Conservation (phyloP, 2,329 filamentous ascomycete species). For the Fusarium verrucosum region DNA sequence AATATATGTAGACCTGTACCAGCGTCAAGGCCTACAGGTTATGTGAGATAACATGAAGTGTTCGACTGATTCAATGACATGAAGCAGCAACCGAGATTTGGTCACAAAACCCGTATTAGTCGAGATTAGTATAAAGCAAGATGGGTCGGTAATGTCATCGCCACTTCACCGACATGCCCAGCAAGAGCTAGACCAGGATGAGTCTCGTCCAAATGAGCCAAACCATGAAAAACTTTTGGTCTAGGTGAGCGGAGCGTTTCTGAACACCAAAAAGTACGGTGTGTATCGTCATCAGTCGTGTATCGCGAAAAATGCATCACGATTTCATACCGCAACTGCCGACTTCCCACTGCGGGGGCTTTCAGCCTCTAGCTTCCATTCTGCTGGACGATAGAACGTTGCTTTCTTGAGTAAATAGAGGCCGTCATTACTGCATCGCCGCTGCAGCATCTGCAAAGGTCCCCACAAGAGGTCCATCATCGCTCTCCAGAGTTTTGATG, state of each 20-base stretch:
- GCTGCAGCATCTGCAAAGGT: conserved; percentile 69
- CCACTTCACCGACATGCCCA: conserved; percentile 18
- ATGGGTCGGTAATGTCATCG: conserved; percentile 17
- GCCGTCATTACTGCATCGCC: conserved; percentile 53
- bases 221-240: background rate
- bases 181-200: conserved; percentile 5
- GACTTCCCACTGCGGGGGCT: background rate
- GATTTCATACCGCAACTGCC: conserved; percentile 10
- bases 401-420: background rate
- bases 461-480: conserved; percentile 60
- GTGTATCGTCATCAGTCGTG: conserved; percentile 8
- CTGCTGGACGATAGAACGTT: background rate
- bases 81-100: conserved; percentile 3
- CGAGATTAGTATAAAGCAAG: conserved; percentile 20
- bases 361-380: background rate
- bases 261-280: conserved; percentile 16
- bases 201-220: conserved; percentile 4
- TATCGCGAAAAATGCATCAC: conserved; percentile 5
- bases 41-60: conserved; percentile 7
- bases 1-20: conserved; percentile 9
- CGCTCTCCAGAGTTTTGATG: conserved; percentile 48
- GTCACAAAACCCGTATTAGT: conserved; percentile 17
- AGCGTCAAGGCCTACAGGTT: conserved; percentile 12
- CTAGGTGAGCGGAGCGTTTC: conserved; percentile 9
- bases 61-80: conserved; percentile 5